Evolutionary conservation across 352 stramenopile species (phyloP), one percentile per base, ranked within the genome.

Genomic region (Globisporangium uncinulatum): DNA sequence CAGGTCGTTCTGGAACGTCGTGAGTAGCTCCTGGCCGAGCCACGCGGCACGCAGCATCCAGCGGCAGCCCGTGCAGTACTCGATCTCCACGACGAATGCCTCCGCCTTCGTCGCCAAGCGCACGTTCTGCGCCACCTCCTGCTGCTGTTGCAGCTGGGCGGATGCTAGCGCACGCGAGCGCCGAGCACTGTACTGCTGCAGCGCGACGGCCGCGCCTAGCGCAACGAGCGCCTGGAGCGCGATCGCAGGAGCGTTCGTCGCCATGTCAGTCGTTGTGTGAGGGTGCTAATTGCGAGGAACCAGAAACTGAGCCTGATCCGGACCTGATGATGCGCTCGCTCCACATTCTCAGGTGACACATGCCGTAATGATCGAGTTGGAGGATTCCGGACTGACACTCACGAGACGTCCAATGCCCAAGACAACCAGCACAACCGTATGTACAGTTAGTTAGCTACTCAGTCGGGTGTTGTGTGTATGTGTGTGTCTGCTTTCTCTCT

Each of bases 1-100:
- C 51, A 90, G 65, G 57, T 97, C 87, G 50, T 75, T 64, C 63
- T 95, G 72, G 79, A 97, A 98, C 19, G 91, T 97, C 37, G 78
- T 96, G 34, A 98, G 74, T 34, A 98, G 70, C 70, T 98, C 93
- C 60, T 97, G 87, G 21, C 79, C 89, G 62, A 97, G 83, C 75
- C 89, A 98, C 46, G 76, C 83, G 10, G 83, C 76, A 44, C 91
- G 83, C 34, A 97, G 73, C 71, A 97, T 82, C 88, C 90, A 97
- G 56, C 78, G 79, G 44, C 89, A 97, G 44, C 86, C 84, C 14
- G 82, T 94, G 64, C 91, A 97, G 70, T 98, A 98, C 56, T 89
- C 76, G 57, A 98, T 97, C 67, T 93, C 80, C n/a, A 93, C 76
- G 17, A 85, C 68, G 51, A 70, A 89, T 9, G 62, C 61, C 52